These are phyloP conservation scores for Metschnikowia amazonensis DNA, from an alignment of 805 yeast species.

Conservation along the genomic window DNA sequence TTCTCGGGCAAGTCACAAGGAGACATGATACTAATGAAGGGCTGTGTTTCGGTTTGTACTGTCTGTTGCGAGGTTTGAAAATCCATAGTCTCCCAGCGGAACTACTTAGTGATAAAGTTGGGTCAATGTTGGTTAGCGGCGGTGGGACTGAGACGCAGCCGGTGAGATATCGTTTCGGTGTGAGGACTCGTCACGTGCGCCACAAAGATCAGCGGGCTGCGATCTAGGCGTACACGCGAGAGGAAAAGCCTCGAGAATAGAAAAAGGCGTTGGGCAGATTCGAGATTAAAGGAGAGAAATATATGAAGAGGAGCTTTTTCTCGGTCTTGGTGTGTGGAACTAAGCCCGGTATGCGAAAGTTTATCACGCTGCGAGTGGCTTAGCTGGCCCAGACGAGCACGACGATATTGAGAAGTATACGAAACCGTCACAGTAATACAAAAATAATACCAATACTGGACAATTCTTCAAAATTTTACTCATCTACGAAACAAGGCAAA, in stretches of 20 bases:
- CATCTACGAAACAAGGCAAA: too few species aligned
- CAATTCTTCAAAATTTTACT: too few species aligned
- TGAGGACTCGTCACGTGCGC: slow-evolving; percentile 1
- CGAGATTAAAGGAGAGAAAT: not conserved
- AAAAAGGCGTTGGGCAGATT: not conserved
- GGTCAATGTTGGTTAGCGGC: not conserved
- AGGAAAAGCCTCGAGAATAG: not conserved
- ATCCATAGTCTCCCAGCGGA: not conserved
- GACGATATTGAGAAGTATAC: too few species aligned
- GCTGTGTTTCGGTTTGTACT: not conserved
- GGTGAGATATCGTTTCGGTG: not conserved
- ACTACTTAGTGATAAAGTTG: not conserved
- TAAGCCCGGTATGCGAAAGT: not conserved
- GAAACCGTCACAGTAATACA: not conserved
- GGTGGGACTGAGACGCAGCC: not conserved
- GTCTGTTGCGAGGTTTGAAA: not conserved
- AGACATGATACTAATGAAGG: not conserved
- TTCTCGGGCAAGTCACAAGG: slow-evolving; percentile 1
- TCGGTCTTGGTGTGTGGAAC: not conserved
- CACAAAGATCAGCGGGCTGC: not conserved
- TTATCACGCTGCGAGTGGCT: not conserved
- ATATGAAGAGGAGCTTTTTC: too few species aligned
- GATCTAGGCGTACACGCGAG: not conserved
- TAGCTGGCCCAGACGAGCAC: not conserved
- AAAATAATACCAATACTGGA: not conserved